These are phyloP conservation scores for Glycine tomentella DNA, from an alignment of 306 rosid species.

Conservation along the genomic window DNA sequence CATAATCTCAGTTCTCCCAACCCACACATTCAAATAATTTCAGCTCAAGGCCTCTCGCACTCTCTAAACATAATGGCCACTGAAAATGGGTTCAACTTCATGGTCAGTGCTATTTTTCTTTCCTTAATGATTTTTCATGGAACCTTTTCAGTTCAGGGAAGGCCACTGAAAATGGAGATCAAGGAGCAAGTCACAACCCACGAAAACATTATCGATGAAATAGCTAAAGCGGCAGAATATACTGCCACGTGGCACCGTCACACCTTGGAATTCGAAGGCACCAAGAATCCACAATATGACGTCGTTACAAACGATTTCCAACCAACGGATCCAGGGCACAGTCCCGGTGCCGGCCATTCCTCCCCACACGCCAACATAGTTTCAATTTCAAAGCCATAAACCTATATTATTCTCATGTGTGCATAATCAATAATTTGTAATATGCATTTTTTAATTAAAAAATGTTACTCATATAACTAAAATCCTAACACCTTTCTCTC, in stretches of 20 bases:
- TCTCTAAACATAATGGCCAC: conserved; percentile 47
- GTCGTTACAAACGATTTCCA: conserved; percentile 50
- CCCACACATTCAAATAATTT: not conserved
- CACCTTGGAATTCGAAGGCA: not conserved
- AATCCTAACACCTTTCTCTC: not conserved
- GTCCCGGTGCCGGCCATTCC: conserved; percentile 80
- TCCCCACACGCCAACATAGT: conserved; percentile 41
- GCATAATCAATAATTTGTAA: not conserved
- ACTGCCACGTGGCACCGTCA: conserved; percentile 33
- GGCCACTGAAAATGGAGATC: conserved; percentile 40
- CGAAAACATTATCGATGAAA: not conserved
- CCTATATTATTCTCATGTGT: not conserved
- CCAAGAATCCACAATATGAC: not conserved
- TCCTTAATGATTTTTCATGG: conserved; percentile 46
- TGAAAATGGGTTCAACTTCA: not conserved
- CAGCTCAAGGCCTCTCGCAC: not conserved
- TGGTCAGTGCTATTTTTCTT: conserved; percentile 41
- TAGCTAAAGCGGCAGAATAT: not conserved
- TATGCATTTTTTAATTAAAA: not conserved
- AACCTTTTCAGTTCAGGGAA: conserved; percentile 45
- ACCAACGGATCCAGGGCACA: conserved; percentile 73
- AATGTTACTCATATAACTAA: not conserved
- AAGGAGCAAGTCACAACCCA: conserved; percentile 19
- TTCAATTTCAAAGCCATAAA: conserved; percentile 52
- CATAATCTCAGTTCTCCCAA: not conserved